Base-by-base conservation (phyloP, 805 yeast genomes). In the Candida michaelii region DNA sequence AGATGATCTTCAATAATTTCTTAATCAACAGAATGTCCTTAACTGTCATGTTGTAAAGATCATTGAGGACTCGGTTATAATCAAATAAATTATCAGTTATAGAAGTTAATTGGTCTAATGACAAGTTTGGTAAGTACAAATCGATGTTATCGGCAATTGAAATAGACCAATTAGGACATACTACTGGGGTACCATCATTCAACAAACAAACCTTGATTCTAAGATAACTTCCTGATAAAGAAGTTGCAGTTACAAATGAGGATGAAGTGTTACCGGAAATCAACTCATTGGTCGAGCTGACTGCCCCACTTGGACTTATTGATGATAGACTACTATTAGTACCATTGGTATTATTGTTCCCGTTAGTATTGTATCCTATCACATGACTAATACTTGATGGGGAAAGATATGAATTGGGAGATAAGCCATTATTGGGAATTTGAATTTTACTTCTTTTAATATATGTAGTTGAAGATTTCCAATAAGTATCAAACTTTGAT, bases 401-500 rank as follows among this genome's bases (percentile, higher is more conserved):
- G 1, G 72, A 65, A 42, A 68, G 60, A 42, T 66, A 63, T 44
- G 63, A 66, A 48, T 64, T 66, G 2, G 74, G 74, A 2, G 74
- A 67, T 39, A 69, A 59, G 3, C 72, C 68, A 13, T 41, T 29
- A 15, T 32, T 40, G 11, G 31, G 15, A 10, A 29, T 10, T 5
- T 40, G 39, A 11, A 34, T 13, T 15, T 31, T 31, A 11, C 56
- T 54, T 19, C 58, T 58, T 35, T 63, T 63, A 13, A 63, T 64
- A 37, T 78, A 79, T 34, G 83, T 77, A 0, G 97, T 86, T 0
- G 96, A 69, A 1, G 73, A 83, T 63, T 90, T 93, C 99, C 99
- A 91, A 64, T 91, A 91, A 0, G 98, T 91, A 56, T 90, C 97
- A 59, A 86, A 89, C 66, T 89, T 88, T 9, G 95, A 83, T 32